Base-by-base conservation (phyloP, 306 rosid genomes). In the Delonix regia region DNA sequence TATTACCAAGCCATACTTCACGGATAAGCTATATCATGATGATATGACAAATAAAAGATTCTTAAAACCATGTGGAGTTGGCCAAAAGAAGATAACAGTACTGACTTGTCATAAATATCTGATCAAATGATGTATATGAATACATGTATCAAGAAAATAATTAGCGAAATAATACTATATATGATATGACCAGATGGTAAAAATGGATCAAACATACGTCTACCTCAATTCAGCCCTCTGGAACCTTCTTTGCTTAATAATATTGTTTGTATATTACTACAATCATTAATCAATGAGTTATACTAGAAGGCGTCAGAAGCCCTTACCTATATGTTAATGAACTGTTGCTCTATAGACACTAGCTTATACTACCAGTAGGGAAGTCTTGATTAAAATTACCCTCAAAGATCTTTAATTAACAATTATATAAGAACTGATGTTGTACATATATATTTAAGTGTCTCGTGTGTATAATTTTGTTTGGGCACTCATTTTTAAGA, bases 1-100 rank as follows among this genome's bases (percentile, higher is more conserved):
- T 49, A 63, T 39, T 12, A 67, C 16, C 44, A 55, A 7, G 14
- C 21, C 74, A 41, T 52, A 55, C 69, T 51, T 80, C 63, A 38
- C 59, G 18, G 48, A 6, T 44, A 38, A 22, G 68, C 42, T 18
- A 33, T 9, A 16, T 8, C 68, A 25, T 19, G 56, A 27, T 4
- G n/a, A 62, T 65, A 48, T 38, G 3, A 25, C 59, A 38, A 24
- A 16, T 24, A 57, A 27, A 12, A 25, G 14, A 57, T 25, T 25
- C 12, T 16, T 5, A 4, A 57, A 13, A 53, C 41, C 6, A 68
- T 36, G 27, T 25, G 12, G 12, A 30, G 60, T 27, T 27, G 27
- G 8, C 61, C 44, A 10, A 10, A 45, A 69, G 44, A 48, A 25
- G 19, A 6, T 9, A 27, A 9, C 2, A 55, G 15, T 27, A 27